A percentile compares a stretch with the other conserved stretches of the same genome.
These are phyloP conservation scores for Hirsutella rhossiliensis DNA, from an alignment of 2,329 filamentous ascomycete genomes.

Conservation along the genomic window DNA sequence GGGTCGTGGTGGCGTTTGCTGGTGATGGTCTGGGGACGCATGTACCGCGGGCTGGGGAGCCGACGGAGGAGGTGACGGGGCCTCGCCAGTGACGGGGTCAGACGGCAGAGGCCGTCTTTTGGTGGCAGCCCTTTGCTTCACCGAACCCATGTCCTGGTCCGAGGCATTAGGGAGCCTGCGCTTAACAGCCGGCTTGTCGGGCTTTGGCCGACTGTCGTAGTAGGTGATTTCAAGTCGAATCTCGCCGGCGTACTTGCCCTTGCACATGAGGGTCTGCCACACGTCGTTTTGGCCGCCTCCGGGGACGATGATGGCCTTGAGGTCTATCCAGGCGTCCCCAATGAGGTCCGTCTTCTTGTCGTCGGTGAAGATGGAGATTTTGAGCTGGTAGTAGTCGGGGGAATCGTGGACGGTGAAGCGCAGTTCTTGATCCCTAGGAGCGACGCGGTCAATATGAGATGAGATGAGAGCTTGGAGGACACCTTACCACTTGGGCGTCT, in stretches of 20 bases:
- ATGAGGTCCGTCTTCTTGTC: slow-evolving; percentile 97
- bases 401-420: slow-evolving; percentile 95
- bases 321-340: slow-evolving; percentile 81
- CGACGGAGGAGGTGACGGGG: slow-evolving; percentile 18
- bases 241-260: slow-evolving; percentile 91
- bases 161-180: slow-evolving; percentile 27
- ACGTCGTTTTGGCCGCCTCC: slow-evolving; percentile 90
- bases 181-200: slow-evolving; percentile 54
- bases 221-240: slow-evolving; percentile 91
- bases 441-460: slow-evolving; percentile 7
- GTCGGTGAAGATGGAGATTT: slow-evolving; percentile 94
- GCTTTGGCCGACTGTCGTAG: slow-evolving; percentile 80
- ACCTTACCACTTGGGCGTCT: slow-evolving; percentile 86
- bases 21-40: slow-evolving; percentile 22
- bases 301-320: slow-evolving; percentile 66
- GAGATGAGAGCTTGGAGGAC: neutral
- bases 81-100: slow-evolving; percentile 54
- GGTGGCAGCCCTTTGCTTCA: slow-evolving; percentile 46
- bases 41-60: slow-evolving; percentile 7
- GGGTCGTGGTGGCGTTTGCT: slow-evolving; percentile 33
- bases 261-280: slow-evolving; percentile 81
- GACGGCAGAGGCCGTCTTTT: slow-evolving; percentile 77
- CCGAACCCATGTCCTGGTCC: slow-evolving; percentile 24
- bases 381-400: slow-evolving; percentile 89
- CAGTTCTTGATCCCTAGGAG: slow-evolving; percentile 89